Conservation (phyloP, 192 early-diverging fungal species). For the Coemansia sp. region DNA sequence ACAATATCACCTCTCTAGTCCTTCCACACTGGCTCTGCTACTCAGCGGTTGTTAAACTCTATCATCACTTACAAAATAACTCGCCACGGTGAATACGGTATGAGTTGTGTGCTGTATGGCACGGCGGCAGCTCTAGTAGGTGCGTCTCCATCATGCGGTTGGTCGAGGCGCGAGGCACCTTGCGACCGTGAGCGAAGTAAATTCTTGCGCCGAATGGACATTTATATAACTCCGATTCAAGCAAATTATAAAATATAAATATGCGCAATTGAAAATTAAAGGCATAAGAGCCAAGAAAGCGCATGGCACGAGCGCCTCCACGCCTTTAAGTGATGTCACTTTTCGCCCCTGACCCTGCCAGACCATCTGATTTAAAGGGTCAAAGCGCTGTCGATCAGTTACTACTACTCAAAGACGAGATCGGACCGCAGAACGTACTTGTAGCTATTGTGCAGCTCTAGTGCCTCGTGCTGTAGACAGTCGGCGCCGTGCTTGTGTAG, state of each 20-base stretch:
- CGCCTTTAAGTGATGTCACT: neutral
- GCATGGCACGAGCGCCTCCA: neutral
- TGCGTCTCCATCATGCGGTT: neutral
- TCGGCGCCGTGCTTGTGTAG: conserved; percentile 66
- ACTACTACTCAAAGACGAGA: conserved; percentile 51
- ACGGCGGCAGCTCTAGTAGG: neutral
- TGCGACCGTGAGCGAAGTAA: conserved; percentile 33
- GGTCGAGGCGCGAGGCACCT: conserved; percentile 5
- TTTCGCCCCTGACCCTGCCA: conserved; percentile 5
- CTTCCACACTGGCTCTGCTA: neutral
- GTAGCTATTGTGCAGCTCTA: conserved; percentile 57
- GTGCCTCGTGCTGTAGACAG: conserved; percentile 64
- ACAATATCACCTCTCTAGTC: neutral
- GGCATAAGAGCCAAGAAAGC: neutral
- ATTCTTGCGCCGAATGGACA: conserved; percentile 21
- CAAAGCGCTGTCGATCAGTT: neutral
- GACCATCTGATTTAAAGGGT: neutral
- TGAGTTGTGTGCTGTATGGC: conserved; percentile 35
- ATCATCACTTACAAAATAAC: conserved; percentile 45
- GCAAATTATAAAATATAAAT: neutral
- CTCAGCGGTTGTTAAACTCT: neutral
- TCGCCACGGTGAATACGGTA: conserved; percentile 54
- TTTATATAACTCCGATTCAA: neutral
- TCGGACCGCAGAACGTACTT: conserved; percentile 67
- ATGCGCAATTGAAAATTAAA: neutral